Conservation (phyloP, 1,284 basidiomycete genomes). For the Cutaneotrichosporon mucoides region DNA sequence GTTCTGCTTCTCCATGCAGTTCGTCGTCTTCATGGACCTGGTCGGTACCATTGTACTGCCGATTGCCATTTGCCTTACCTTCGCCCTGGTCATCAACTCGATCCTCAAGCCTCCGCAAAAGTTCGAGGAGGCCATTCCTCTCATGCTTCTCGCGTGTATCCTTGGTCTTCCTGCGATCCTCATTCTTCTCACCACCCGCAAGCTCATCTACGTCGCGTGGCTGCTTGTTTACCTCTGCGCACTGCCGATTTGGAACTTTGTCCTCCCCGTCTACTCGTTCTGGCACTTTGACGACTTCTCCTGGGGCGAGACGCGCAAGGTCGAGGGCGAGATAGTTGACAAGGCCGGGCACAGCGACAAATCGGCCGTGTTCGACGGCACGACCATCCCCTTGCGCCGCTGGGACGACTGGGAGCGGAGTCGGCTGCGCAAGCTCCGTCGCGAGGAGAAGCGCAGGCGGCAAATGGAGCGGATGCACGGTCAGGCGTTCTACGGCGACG, state of each 20-base stretch:
- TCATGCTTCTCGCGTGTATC: slow-evolving; percentile 82
- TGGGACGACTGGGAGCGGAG: slow-evolving; percentile 99
- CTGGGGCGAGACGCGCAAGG: slow-evolving; percentile 98
- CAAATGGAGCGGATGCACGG: slow-evolving; percentile 66
- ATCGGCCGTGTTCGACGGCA: slow-evolving; percentile 55
- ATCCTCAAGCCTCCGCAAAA: slow-evolving; percentile 72
- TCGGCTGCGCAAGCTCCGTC: slow-evolving; percentile 81
- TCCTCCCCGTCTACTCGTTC: slow-evolving; percentile 90
- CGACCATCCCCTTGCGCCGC: slow-evolving; percentile 76
- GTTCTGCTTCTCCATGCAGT: slow-evolving; percentile 97
- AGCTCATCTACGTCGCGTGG: slow-evolving; percentile 95
- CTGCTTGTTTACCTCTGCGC: slow-evolving; percentile 93
- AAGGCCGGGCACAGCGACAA: slow-evolving; percentile 61
- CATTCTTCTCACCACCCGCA: slow-evolving; percentile 89
- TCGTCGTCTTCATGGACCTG: slow-evolving; percentile 97
- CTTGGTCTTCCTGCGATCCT: slow-evolving; percentile 89
- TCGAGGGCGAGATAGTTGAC: slow-evolving; percentile 75
- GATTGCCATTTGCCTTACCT: slow-evolving; percentile 88
- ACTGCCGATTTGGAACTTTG: slow-evolving; percentile 91
- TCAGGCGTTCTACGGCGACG: slow-evolving; percentile 50
- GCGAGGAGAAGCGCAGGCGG: slow-evolving; percentile 77
- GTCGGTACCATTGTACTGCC: slow-evolving; percentile 93
- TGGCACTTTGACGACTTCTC: slow-evolving; percentile 98
- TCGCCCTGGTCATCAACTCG: slow-evolving; percentile 78
- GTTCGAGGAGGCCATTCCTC: slow-evolving; percentile 91